phyloP scores from a whole-genome alignment of 208 protist species.

The Blechomonas ayalai region DNA sequence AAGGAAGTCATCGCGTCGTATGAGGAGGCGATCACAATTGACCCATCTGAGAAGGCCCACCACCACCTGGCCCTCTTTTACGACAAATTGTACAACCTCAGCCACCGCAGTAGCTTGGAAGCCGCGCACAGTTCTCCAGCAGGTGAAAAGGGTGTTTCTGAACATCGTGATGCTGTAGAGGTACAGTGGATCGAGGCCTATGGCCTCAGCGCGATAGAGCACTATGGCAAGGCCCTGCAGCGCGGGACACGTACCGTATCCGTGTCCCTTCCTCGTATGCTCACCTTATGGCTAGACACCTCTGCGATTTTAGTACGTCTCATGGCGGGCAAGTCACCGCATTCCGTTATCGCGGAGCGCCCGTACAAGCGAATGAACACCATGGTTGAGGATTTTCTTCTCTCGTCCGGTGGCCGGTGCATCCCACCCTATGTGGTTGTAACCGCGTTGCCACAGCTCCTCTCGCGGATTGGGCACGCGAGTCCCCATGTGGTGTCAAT shows the following conservation, averaged over 20 bases:
- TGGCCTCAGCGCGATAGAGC: slow-evolving; percentile 44
- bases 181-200: slow-evolving; percentile 14
- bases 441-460: slow-evolving; percentile 78
- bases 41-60: slow-evolving; percentile 83
- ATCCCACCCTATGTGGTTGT: slow-evolving; percentile 55
- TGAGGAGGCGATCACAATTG: slow-evolving; percentile 42
- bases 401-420: slow-evolving; percentile 8
- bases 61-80: slow-evolving; percentile 92
- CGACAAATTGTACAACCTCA: slow-evolving; percentile 67
- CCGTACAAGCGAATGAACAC: slow-evolving; percentile 16
- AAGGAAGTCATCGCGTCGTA: slow-evolving; percentile 83
- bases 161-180: background rate
- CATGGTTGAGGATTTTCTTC: slow-evolving; percentile 14
- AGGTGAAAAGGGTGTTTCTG: too few species aligned
- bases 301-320: slow-evolving; percentile 15
- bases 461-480: slow-evolving; percentile 84
- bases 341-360: slow-evolving; percentile 13
- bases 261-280: slow-evolving; percentile 91
- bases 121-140: slow-evolving; percentile 6
- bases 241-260: slow-evolving; percentile 81
- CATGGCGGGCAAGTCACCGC: background rate
- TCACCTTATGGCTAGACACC: slow-evolving; percentile 94
- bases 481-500: slow-evolving; percentile 37
- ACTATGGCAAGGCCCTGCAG: slow-evolving; percentile 84
- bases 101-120: slow-evolving; percentile 12